A percentile compares a stretch with the other conserved stretches of the same genome.
Conservation (phyloP, 805 yeast genomes). For the Kazachstania psychrophila region DNA sequence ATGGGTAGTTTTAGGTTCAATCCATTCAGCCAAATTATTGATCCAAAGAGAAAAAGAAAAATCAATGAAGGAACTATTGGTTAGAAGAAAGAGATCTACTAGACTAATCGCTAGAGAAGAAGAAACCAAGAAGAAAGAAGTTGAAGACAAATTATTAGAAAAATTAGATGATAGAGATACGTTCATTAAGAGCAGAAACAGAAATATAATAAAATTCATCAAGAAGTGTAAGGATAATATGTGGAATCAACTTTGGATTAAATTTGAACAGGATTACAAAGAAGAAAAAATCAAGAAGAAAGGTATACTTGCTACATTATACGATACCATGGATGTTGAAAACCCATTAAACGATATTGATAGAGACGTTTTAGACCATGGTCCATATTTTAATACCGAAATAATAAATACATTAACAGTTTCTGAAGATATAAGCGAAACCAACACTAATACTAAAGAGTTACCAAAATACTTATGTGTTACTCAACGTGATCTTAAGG, state of each 20-base stretch:
- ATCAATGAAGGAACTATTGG: conserved; percentile 53
- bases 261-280: conserved; percentile 23
- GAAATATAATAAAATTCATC: conserved; percentile 16
- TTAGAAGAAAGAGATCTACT: conserved; percentile 65
- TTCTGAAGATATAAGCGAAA: not conserved
- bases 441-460: conserved; percentile 11
- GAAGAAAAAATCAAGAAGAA: conserved; percentile 14
- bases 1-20: conserved; percentile 9
- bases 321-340: not conserved
- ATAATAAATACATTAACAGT: not conserved
- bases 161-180: conserved; percentile 31
- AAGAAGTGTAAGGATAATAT: conserved; percentile 23
- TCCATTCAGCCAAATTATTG: conserved; percentile 21
- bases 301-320: not conserved
- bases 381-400: conserved; percentile 8
- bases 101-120: conserved; percentile 66
- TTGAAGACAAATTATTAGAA: conserved; percentile 32
- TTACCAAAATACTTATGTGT: conserved; percentile 24
- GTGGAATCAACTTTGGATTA: conserved; percentile 26
- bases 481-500: conserved; percentile 18
- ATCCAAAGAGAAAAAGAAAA: conserved; percentile 49
- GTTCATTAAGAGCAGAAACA: conserved; percentile 20
- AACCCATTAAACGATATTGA: conserved; percentile 7
- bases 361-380: conserved; percentile 8
- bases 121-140: conserved; percentile 37